Evolutionary conservation across 495 filamentous ascomycete species (phyloP), one percentile per base, ranked within the genome.

Genomic region (Lindgomyces ingoldianus): DNA sequence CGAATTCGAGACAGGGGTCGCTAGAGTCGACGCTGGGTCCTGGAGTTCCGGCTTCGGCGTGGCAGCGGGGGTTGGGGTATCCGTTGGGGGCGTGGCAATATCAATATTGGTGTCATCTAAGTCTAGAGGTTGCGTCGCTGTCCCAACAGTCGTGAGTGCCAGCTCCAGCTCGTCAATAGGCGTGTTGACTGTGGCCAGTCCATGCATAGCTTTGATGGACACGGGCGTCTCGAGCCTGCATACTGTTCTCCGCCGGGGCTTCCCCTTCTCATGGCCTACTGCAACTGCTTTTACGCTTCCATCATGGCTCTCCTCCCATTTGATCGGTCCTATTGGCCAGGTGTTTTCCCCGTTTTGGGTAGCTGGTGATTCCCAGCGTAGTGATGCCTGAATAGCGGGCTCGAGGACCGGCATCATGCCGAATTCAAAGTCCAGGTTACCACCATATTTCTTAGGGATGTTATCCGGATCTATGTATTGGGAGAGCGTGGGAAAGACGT

Each of bases 371-470:
- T 73, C 64, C 76, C 76, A 78, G 16, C 69, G 46, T 11, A 79
- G 60, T n/a, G 53, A 64, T 1, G 71, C 55, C 21, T 68, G 51
- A 46, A 79, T 78, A 1, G 42, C 62, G 4, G 86, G 85, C 64
- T 96, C 91, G 19, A 89, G 74, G 53, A 83, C 79, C 12, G 90
- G 90, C 75, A 84, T 77, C 57, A 88, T 84, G 52, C 89, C 89
- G 75, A 86, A 95, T 62, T 86, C 72, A 78, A 88, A 96, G 36
- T 94, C 87, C 3, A 96, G 81, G 50, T 89, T 81, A 27, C 91
- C 91, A 51, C 91, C 91, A 69, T 93, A 96, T 69, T 85, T 83
- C 75, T 89, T 89, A 12, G 91, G 91, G 48, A 96, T 90, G 70
- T 90, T 87, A 53, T 81, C 78, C 0, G 83, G 76, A n/a, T 94